Conservation (phyloP, 164 flowering plant species). For the Malania oleifera region DNA sequence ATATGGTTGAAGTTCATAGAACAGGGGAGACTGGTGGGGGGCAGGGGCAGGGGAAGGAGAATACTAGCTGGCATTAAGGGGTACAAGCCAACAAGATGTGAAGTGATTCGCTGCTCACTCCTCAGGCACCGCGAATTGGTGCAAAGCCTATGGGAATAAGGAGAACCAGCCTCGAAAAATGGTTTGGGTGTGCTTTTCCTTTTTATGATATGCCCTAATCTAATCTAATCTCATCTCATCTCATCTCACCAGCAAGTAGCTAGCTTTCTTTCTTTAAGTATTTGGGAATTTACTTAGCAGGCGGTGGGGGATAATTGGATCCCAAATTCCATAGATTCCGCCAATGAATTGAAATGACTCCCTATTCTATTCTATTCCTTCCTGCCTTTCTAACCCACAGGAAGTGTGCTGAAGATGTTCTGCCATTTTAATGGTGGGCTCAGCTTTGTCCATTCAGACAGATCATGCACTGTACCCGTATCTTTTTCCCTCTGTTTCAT, state of each 20-base stretch:
- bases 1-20: too few relatives aligned
- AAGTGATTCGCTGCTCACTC: constrained; percentile 23
- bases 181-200: constrained; percentile 14
- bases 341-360: constrained; percentile 5
- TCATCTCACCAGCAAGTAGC: constrained; percentile 28
- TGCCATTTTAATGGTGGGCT: constrained; percentile 5
- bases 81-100: constrained; percentile 16
- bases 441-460: background rate
- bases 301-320: constrained; percentile 31
- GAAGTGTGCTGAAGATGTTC: constrained; percentile 6
- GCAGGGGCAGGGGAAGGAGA: too few relatives aligned
- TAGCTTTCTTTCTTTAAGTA: constrained; percentile 15
- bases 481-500: too few relatives aligned
- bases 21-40: constrained; percentile 21
- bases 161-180: constrained; percentile 25
- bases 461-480: too few relatives aligned
- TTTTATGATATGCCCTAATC: constrained; percentile 19
- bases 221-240: too few relatives aligned
- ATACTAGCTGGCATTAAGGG: constrained; percentile 39
- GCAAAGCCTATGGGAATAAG: constrained; percentile 12
- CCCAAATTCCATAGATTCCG: constrained; percentile 17
- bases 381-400: background rate
- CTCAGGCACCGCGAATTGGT: constrained; percentile 22
- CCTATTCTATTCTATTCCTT: too few relatives aligned
- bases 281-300: constrained; percentile 12